These are phyloP conservation scores for Ploettnerulaceae sp. DNA, from an alignment of 2,329 filamentous ascomycete genomes.

Conservation along the genomic window DNA sequence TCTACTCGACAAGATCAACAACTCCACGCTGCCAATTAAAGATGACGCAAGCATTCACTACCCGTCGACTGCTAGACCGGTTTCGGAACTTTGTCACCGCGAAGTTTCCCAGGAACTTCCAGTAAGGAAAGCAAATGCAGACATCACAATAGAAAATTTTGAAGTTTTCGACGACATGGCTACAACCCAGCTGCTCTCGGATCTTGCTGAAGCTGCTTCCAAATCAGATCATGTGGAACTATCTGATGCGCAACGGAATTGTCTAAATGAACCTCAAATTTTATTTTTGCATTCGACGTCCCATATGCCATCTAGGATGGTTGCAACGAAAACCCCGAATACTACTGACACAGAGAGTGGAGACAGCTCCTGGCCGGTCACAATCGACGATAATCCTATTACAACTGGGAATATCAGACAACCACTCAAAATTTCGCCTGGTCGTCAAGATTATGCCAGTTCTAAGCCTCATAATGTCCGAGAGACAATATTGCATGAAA, in stretches of 20 bases:
- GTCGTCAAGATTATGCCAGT: background rate
- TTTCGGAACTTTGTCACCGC: background rate
- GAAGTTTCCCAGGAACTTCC: conserved; percentile 9
- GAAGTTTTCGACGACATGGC: conserved; percentile 16
- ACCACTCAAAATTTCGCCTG: no score
- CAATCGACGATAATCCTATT: background rate
- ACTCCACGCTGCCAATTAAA: conserved; percentile 12
- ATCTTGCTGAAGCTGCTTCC: conserved; percentile 13
- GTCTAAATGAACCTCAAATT: no score
- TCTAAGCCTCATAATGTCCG: background rate
- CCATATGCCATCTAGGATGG: background rate
- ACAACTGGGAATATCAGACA: background rate
- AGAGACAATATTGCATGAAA: conserved; percentile 10
- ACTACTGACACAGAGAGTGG: no score
- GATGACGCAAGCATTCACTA: background rate
- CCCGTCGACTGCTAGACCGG: background rate
- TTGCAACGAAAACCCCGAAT: background rate
- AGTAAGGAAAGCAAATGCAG: conserved; percentile 7
- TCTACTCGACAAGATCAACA: conserved; percentile 24
- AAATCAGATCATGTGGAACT: conserved; percentile 12
- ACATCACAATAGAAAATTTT: conserved; percentile 10
- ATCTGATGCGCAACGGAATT: background rate
- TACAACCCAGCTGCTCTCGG: conserved; percentile 19
- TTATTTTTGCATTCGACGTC: background rate
- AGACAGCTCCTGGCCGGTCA: no score